Conservation (phyloP, 768 basidiomycete species). For the Mycena alexandri region DNA sequence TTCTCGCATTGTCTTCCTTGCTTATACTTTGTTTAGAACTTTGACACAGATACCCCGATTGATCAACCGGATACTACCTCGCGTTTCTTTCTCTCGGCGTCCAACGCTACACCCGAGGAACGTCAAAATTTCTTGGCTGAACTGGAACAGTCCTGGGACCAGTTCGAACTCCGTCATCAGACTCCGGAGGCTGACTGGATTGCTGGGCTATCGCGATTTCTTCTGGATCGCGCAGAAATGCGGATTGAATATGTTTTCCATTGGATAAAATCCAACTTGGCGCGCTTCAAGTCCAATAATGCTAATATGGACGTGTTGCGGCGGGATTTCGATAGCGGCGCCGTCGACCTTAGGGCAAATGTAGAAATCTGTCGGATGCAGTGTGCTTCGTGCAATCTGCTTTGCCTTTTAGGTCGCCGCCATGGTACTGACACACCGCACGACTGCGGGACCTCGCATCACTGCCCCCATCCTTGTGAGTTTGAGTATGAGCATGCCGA, state of each 20-base stretch:
- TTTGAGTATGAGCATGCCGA: constrained; percentile 52
- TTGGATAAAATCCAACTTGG: constrained; percentile 65
- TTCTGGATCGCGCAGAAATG: constrained; percentile 53
- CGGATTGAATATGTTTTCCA: constrained; percentile 60
- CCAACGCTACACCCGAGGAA: constrained; percentile 39
- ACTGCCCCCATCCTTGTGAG: constrained; percentile 58
- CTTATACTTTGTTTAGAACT: constrained; percentile 56
- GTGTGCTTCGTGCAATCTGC: constrained; percentile 62
- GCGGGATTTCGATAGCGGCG: constrained; percentile 56
- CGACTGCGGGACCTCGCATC: constrained; percentile 63
- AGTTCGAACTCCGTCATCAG: constrained; percentile 48
- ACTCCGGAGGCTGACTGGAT: constrained; percentile 59
- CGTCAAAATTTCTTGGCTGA: constrained; percentile 32
- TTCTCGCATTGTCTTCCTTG: not conserved
- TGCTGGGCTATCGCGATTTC: constrained; percentile 49
- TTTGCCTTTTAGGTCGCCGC: constrained; percentile 58
- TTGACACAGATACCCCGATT: constrained; percentile 61
- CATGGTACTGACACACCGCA: constrained; percentile 58
- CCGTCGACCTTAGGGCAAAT: constrained; percentile 59
- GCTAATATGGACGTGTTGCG: constrained; percentile 59
- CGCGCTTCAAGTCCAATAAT: constrained; percentile 59
- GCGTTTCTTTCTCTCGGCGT: constrained; percentile 46
- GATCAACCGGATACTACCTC: constrained; percentile 50
- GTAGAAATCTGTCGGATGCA: constrained; percentile 63
- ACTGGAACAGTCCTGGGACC: constrained; percentile 48